phyloP scores from a whole-genome alignment of 1,139 yeast genomes.

The Hanseniaspora sp. region DNA sequence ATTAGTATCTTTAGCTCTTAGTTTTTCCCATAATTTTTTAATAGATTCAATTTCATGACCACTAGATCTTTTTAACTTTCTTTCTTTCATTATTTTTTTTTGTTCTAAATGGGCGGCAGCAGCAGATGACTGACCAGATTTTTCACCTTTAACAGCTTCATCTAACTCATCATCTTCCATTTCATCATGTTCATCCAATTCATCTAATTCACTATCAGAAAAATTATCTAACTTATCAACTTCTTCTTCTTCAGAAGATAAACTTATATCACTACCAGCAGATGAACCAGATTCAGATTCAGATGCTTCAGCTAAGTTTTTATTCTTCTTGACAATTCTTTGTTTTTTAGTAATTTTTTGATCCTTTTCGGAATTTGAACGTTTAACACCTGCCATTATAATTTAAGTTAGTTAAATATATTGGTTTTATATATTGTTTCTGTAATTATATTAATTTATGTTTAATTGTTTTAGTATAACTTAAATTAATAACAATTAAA shows the following conservation, averaged over 20 bases:
- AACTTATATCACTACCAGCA: slow-evolving; percentile 27
- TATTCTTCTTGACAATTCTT: slow-evolving; percentile 13
- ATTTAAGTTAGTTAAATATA: background rate
- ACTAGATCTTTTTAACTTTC: slow-evolving; percentile 76
- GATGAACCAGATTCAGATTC: slow-evolving; percentile 9
- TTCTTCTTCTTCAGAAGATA: slow-evolving; percentile 20
- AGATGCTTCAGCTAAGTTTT: slow-evolving; percentile 14
- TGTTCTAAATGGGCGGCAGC: slow-evolving; percentile 76
- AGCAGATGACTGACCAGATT: slow-evolving; percentile 38
- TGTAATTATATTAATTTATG: too few relatives aligned
- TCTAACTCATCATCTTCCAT: slow-evolving; percentile 26
- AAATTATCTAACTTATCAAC: slow-evolving; percentile 27
- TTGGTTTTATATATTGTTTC: background rate
- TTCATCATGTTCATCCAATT: slow-evolving; percentile 23
- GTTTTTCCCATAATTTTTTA: slow-evolving; percentile 80
- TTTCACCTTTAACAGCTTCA: slow-evolving; percentile 17
- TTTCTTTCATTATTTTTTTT: slow-evolving; percentile 62
- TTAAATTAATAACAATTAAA: background rate
- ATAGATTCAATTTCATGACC: slow-evolving; percentile 79
- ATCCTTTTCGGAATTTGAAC: background rate
- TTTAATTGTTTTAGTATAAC: too few relatives aligned
- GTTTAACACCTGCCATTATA: slow-evolving; percentile 11
- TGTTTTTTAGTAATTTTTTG: slow-evolving; percentile 7
- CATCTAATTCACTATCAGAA: slow-evolving; percentile 27
- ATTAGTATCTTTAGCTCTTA: slow-evolving; percentile 77